Conservation (phyloP, 345 rosid genomes). For the Kernera saxatilis region DNA sequence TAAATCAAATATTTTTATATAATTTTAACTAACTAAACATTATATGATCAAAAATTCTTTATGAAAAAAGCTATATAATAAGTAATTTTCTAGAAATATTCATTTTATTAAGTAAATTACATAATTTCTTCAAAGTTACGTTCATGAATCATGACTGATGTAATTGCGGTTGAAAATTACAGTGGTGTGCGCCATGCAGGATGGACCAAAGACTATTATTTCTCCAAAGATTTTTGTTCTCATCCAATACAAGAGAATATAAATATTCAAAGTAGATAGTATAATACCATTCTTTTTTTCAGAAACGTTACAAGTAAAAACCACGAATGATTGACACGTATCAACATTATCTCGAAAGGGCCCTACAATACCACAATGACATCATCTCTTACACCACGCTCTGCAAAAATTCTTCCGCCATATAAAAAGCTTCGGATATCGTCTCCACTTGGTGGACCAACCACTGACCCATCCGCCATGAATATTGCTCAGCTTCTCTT, state of each 20-base stretch:
- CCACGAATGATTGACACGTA: slow-evolving; percentile 5
- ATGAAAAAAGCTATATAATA: too few species aligned
- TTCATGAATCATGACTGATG: too few species aligned
- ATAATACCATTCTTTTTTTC: background rate
- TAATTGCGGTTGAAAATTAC: too few species aligned
- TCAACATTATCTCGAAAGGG: background rate
- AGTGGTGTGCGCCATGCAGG: background rate
- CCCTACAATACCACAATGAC: background rate
- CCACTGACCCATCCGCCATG: slow-evolving; percentile 9
- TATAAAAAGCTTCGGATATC: background rate
- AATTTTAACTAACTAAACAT: too few species aligned
- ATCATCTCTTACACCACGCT: slow-evolving; percentile 17
- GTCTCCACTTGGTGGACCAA: background rate
- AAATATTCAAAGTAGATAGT: background rate
- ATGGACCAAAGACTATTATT: background rate
- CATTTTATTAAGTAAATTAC: too few species aligned
- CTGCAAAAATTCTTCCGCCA: background rate
- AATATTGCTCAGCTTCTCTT: background rate
- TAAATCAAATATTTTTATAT: too few species aligned
- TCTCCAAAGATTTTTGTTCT: too few species aligned
- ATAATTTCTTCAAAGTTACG: too few species aligned
- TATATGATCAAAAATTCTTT: too few species aligned
- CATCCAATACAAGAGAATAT: background rate
- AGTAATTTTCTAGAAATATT: too few species aligned
- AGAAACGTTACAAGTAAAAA: background rate